A percentile compares a stretch with the other conserved stretches of the same genome.
phyloP scores from a whole-genome alignment of 768 basidiomycete genomes.

The Boletus coccyginus region DNA sequence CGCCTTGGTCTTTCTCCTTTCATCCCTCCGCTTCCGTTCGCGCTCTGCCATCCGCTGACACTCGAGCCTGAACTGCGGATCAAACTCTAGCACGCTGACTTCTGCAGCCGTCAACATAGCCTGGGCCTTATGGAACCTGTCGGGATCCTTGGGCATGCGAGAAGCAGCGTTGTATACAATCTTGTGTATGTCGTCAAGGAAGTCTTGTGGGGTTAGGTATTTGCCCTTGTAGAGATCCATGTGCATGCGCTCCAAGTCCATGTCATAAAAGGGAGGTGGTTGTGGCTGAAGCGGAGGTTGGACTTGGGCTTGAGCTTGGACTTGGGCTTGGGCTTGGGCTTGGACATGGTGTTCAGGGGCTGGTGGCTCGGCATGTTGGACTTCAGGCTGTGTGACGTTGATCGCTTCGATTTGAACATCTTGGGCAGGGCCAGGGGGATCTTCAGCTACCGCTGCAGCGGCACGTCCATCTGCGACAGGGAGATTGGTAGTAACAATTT shows the following conservation, averaged over 20 bases:
- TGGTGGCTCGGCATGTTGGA: conserved; percentile 19
- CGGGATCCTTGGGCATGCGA: conserved; percentile 59
- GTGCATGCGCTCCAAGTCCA: conserved; percentile 93
- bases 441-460: conserved; percentile 42
- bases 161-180: conserved; percentile 74
- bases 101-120: conserved; percentile 86
- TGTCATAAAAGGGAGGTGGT: conserved; percentile 62
- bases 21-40: conserved; percentile 65
- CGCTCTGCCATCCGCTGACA: conserved; percentile 84
- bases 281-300: conserved; percentile 36
- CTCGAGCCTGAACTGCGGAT: conserved; percentile 71
- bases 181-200: conserved; percentile 78
- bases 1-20: conserved; percentile 40
- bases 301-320: conserved; percentile 34
- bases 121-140: conserved; percentile 77
- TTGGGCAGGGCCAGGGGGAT: conserved; percentile 17
- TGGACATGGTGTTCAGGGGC: conserved; percentile 36
- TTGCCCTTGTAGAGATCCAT: conserved; percentile 76
- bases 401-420: conserved; percentile 34
- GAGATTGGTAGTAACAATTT: conserved; percentile 37
- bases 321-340: conserved; percentile 36
- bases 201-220: conserved; percentile 86
- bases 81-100: conserved; percentile 85
- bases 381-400: conserved; percentile 35
- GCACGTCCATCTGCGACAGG: conserved; percentile 42